Evolutionary conservation across 2,329 filamentous ascomycete genomes (phyloP).

Genomic region (Pestalotiopsis sp.): DNA sequence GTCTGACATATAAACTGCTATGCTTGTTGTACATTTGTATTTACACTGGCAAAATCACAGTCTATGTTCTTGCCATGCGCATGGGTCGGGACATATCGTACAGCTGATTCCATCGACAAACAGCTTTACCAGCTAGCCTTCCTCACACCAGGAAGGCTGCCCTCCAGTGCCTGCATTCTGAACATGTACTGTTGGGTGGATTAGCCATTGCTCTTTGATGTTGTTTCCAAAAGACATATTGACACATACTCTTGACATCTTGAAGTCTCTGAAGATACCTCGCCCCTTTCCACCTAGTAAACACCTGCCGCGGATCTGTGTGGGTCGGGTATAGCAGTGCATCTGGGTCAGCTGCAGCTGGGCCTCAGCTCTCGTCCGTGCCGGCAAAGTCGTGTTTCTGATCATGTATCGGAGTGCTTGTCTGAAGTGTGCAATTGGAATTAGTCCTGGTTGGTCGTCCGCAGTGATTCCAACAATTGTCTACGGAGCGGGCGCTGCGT

Average conservation of each 20-base stretch:
- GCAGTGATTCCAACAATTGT: background rate
- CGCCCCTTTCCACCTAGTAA: constrained; percentile 87
- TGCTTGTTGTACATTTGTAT: constrained; percentile 5
- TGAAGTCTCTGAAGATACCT: constrained; percentile 91
- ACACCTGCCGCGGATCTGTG: constrained; percentile 93
- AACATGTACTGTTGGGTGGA: constrained; percentile 77
- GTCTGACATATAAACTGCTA: background rate
- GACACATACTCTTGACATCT: constrained; percentile 79
- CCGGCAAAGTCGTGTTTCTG: constrained; percentile 84
- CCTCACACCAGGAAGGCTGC: constrained; percentile 86
- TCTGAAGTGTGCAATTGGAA: constrained; percentile 44
- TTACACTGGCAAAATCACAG: background rate
- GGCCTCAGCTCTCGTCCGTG: constrained; percentile 82
- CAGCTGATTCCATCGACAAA: constrained; percentile 18
- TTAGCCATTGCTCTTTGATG: constrained; percentile 28
- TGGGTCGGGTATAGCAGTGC: constrained; percentile 92
- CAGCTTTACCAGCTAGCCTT: constrained; percentile 87
- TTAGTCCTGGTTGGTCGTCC: background rate
- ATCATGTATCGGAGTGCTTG: constrained; percentile 94
- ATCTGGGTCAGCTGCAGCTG: constrained; percentile 93
- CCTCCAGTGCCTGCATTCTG: constrained; percentile 82
- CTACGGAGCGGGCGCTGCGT: constrained; percentile 24
- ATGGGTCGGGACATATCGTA: constrained; percentile 1
- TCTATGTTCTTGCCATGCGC: background rate
- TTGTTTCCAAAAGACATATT: background rate